These are phyloP conservation scores for Porpolomopsis calyptriformis DNA, from an alignment of 768 basidiomycete genomes.

Conservation along the genomic window DNA sequence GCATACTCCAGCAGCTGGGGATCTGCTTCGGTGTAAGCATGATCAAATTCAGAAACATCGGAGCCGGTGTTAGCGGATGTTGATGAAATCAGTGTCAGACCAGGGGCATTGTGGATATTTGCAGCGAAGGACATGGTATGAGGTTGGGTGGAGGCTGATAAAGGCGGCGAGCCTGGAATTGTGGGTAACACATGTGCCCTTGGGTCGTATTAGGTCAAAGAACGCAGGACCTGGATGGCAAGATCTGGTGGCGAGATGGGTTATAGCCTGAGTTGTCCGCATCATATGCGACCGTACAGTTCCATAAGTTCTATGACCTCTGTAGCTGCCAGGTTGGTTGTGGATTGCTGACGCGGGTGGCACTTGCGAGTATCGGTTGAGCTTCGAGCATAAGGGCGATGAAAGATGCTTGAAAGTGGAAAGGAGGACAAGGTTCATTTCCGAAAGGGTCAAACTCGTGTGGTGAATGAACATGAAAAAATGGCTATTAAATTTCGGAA, in stretches of 20 bases:
- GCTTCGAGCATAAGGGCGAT: constrained; percentile 9
- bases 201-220: constrained; percentile 1
- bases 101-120: not conserved
- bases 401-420: constrained; percentile 8
- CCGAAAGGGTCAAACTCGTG: constrained; percentile 6
- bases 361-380: constrained; percentile 5
- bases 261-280: not conserved
- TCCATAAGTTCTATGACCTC: constrained; percentile 5
- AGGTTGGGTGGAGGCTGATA: not conserved
- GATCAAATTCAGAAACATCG: constrained; percentile 3
- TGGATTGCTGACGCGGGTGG: not conserved
- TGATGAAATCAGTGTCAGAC: constrained; percentile 4
- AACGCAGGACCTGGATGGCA: constrained; percentile 2
- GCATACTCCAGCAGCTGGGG: constrained; percentile 8
- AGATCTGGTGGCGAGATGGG: not conserved
- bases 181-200: constrained; percentile 5
- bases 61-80: constrained; percentile 1
- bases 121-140: not conserved
- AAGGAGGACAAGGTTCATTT: constrained; percentile 4
- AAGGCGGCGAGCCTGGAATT: constrained; percentile 3
- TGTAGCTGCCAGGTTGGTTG: constrained; percentile 4
- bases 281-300: constrained; percentile 6
- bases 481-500: constrained; percentile 7
- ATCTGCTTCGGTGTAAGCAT: constrained; percentile 8
- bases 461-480: constrained; percentile 8